These are phyloP conservation scores for Neopestalotiopsis sp. DNA, from an alignment of 2,329 filamentous ascomycete species.

Conservation along the genomic window DNA sequence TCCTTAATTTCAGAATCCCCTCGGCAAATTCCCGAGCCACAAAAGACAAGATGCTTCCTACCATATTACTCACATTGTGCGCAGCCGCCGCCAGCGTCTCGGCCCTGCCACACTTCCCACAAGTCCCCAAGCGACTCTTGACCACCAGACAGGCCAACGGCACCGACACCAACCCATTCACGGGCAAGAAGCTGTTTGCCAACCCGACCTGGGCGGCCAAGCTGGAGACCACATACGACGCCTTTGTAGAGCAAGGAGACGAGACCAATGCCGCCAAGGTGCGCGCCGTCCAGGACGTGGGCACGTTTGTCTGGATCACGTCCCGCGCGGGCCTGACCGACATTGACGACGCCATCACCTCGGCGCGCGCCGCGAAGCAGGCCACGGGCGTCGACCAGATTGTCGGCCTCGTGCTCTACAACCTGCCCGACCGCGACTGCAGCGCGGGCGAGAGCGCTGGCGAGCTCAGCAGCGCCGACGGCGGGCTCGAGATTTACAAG, in stretches of 20 bases:
- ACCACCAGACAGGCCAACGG: neutral
- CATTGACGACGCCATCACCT: conserved; percentile 51
- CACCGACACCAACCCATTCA: conserved; percentile 47
- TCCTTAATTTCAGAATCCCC: neutral
- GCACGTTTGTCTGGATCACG: conserved; percentile 50
- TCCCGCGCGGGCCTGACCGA: conserved; percentile 49
- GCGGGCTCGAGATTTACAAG: conserved; percentile 46
- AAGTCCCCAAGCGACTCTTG: neutral
- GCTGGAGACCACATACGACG: conserved; percentile 42
- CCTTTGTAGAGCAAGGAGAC: conserved; percentile 43
- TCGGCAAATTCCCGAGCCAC: neutral
- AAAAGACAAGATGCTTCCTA: neutral
- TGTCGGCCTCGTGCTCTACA: conserved; percentile 49
- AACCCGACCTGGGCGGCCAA: conserved; percentile 49
- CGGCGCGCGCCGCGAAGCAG: conserved; percentile 34
- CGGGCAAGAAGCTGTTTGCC: conserved; percentile 51
- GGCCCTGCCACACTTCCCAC: conserved; percentile 8
- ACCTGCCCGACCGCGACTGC: conserved; percentile 50
- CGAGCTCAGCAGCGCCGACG: conserved; percentile 41
- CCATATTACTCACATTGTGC: neutral
- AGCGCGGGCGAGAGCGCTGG: conserved; percentile 46
- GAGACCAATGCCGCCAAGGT: conserved; percentile 41
- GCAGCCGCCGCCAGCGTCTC: conserved; percentile 1
- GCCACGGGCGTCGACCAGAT: conserved; percentile 32
- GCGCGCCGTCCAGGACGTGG: conserved; percentile 42